Base-by-base conservation (phyloP, 768 basidiomycete species). In the Cyathus striatus region DNA sequence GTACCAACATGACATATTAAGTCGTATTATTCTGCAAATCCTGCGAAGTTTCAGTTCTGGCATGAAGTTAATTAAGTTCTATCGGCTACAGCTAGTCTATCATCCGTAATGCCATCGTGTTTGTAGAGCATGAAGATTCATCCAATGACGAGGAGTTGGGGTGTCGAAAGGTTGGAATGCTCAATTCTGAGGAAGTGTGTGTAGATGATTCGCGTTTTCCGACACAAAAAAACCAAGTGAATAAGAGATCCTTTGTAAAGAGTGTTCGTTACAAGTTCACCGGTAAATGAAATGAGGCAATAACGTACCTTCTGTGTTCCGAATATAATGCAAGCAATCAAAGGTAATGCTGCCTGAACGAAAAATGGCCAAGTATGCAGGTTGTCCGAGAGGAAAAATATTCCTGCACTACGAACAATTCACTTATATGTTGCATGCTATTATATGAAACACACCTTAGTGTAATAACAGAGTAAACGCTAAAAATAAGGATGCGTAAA, bases 301-400 rank as follows among this genome's bases (percentile, higher is more conserved):
- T 9, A 13, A 34, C 60, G 34, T 45, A 72, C 79, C 65, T 62
- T 66, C 47, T 76, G 75, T 5, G 66, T 59, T 23, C 71, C 78
- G 51, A 81, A 76, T 4, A 78, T 54, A 24, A 76, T 38, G 38
- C 72, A 64, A 3, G 72, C 70, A 0, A 60, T 65, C 14, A 79
- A 52, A 0, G 79, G 79, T 18, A 81, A 78, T 79, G 43, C 9
- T 23, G 79, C 78, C 40, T 74, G 72, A 12, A 75, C 56, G 62
- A 79, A 66, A 50, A 70, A 74, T 24, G 69, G 61, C 51, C 68
- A 69, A 3, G 60, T 41, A 23, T 42, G 17, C n/a, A 52, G 40
- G 13, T 45, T 43, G 24, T 57, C 50, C 18, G 61, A 59, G 41
- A 72, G 43, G 49, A 67, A 70, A 16, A 65, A 53, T 41, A 70